A percentile compares a stretch with the other conserved stretches of the same genome.
Conservation (phyloP, 2,329 filamentous ascomycete species). For the Pseudogymnoascus sp. region DNA sequence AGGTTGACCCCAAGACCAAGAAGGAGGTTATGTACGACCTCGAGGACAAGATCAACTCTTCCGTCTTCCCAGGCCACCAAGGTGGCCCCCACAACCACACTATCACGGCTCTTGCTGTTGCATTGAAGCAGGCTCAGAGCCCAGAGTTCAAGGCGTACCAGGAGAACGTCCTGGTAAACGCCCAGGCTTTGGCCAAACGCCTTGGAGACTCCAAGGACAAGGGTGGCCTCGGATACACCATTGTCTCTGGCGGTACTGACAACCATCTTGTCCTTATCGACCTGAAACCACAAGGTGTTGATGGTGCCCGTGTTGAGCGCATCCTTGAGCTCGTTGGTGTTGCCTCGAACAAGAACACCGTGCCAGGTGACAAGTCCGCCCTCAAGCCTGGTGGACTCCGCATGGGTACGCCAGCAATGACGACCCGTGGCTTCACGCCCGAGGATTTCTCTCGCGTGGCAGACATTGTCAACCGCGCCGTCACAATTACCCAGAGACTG, state of each 20-base stretch:
- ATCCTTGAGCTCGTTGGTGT: constrained; percentile 89
- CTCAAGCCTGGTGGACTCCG: constrained; percentile 87
- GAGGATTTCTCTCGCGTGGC: constrained; percentile 83
- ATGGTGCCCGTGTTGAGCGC: constrained; percentile 83
- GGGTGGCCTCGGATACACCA: constrained; percentile 72
- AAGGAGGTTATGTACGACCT: constrained; percentile 83
- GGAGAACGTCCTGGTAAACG: constrained; percentile 79
- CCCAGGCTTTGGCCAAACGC: constrained; percentile 71
- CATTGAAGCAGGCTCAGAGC: constrained; percentile 84
- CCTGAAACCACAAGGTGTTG: constrained; percentile 78
- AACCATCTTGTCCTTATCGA: constrained; percentile 94
- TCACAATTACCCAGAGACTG: constrained; percentile 68
- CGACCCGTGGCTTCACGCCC: constrained; percentile 82
- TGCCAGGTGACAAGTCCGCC: constrained; percentile 88
- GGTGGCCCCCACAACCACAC: constrained; percentile 98
- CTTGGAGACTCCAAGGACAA: constrained; percentile 62
- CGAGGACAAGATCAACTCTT: constrained; percentile 87
- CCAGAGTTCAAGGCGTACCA: constrained; percentile 92
- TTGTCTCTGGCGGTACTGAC: constrained; percentile 91
- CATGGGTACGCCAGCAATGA: constrained; percentile 96
- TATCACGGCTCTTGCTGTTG: constrained; percentile 89
- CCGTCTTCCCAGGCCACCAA: constrained; percentile 96
- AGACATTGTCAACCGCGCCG: constrained; percentile 75
- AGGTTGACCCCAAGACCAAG: constrained; percentile 63
- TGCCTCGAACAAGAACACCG: constrained; percentile 98